Evolutionary conservation across 106 monocot species (phyloP), one percentile per base, ranked within the genome.

Genomic region (Dioscorea dumetorum): DNA sequence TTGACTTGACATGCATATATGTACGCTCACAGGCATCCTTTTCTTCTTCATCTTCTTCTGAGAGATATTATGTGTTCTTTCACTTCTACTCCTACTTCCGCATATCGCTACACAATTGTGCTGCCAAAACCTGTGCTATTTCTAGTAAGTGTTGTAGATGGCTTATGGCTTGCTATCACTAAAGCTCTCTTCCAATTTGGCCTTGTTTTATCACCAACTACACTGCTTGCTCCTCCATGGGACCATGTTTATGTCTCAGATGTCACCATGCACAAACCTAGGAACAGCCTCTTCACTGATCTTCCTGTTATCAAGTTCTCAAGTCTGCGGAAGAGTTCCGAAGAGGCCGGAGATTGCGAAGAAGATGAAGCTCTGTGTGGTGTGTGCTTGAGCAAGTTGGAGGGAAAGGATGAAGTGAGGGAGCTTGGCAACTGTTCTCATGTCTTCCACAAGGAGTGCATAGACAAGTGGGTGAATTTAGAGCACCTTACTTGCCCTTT

Each of bases 391-490:
- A 24, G 66, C 20, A 49, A 50, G 2, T 41, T 78, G 49, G 50
- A 72, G 33, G 61, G 6, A 20, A 60, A 34, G 72, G 58, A 78
- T 32, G 57, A 72, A 53, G 77, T 78, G 8, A 32, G 72, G 33
- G 49, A 72, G 69, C 72, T 72, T 10, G 72, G 72, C 9, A 78
- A 72, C 67, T 78, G 78, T 67, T 22, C 14, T 13, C 78, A 78
- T 48, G 66, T 31, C 4, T 72, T 72, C 67, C 72, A 78, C 67
- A 66, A 52, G 34, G 60, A 13, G 12, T 78, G 77, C 64, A 72
- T 78, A 0, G 77, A 78, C 34, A 33, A 60, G 60, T 78, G 78
- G 78, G 60, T 72, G 41, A 72, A 78, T 28, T 49, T 28, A 22
- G 78, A 72, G 2, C 67, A 72, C 24, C 14, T 67, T 16, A 78